Evolutionary conservation across 345 rosid genomes (phyloP).

Genomic region (Raphanus sativus): DNA sequence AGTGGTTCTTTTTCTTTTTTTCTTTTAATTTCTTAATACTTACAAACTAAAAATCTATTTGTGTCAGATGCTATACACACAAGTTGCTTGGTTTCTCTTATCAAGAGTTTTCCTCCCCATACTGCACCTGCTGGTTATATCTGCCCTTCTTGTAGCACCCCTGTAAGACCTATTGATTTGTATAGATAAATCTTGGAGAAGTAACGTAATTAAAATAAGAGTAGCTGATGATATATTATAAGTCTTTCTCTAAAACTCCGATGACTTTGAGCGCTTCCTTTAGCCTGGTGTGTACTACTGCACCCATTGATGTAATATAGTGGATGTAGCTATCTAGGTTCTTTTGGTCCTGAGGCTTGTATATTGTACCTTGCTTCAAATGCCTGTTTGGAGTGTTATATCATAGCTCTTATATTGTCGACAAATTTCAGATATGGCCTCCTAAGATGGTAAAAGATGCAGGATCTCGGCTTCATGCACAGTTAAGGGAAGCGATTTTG

Average conservation of each 20-base stretch:
- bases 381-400: conserved; percentile 3
- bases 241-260: background rate
- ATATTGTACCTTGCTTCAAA: conserved; percentile 10
- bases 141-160: conserved; percentile 84
- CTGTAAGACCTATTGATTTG: conserved; percentile 51
- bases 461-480: conserved; percentile 82
- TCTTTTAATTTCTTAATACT: background rate
- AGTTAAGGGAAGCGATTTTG: conserved; percentile 78
- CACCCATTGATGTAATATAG: conserved; percentile 2
- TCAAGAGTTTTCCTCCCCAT: conserved; percentile 87
- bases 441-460: conserved; percentile 94
- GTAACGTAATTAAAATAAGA: background rate
- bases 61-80: conserved; percentile 83
- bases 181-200: background rate
- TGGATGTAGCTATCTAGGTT: conserved; percentile 2
- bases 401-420: conserved; percentile 19
- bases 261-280: conserved; percentile 10
- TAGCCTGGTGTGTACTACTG: background rate
- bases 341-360: background rate
- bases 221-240: background rate
- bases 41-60: conserved; percentile 18
- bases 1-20: conserved; percentile 15
- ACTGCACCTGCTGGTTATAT: conserved; percentile 96
- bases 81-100: conserved; percentile 75
- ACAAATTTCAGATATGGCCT: conserved; percentile 86